Conservation (phyloP, 2,329 filamentous ascomycete genomes). For the Cadophora sp. region DNA sequence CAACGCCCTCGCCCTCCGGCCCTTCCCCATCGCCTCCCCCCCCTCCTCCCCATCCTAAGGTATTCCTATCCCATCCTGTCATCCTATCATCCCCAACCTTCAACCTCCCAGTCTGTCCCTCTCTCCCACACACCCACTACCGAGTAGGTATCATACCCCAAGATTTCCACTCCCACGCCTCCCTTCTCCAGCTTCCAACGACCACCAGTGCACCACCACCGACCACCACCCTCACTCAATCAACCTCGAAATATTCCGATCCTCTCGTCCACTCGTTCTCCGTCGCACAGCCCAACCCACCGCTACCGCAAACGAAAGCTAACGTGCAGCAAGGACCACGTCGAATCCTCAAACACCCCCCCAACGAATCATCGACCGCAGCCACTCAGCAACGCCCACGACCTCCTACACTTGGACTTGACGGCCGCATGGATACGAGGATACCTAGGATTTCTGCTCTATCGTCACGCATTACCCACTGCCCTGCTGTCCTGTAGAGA, state of each 20-base stretch:
- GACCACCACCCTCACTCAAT: background rate
- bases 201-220: background rate
- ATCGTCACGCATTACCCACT: slow-evolving; percentile 8
- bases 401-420: slow-evolving; percentile 35
- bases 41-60: too few relatives aligned
- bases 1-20: background rate
- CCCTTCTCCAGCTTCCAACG: background rate
- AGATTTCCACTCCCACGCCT: background rate
- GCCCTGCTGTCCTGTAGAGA: slow-evolving; percentile 18
- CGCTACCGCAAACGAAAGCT: slow-evolving; percentile 13
- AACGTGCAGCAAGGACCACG: slow-evolving; percentile 30
- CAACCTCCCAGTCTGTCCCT: too few relatives aligned
- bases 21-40: background rate
- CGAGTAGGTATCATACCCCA: too few relatives aligned
- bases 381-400: slow-evolving; percentile 39
- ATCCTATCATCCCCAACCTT: too few relatives aligned
- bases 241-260: background rate
- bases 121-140: too few relatives aligned
- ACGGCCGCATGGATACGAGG: slow-evolving; percentile 32
- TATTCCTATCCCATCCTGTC: too few relatives aligned
- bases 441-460: slow-evolving; percentile 11
- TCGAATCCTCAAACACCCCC: slow-evolving; percentile 33
- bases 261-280: slow-evolving; percentile 12
- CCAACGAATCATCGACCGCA: slow-evolving; percentile 32
- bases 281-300: slow-evolving; percentile 10